Conservation (phyloP, 2,329 filamentous ascomycete genomes). For the Clarireedia homoeocarpa region DNA sequence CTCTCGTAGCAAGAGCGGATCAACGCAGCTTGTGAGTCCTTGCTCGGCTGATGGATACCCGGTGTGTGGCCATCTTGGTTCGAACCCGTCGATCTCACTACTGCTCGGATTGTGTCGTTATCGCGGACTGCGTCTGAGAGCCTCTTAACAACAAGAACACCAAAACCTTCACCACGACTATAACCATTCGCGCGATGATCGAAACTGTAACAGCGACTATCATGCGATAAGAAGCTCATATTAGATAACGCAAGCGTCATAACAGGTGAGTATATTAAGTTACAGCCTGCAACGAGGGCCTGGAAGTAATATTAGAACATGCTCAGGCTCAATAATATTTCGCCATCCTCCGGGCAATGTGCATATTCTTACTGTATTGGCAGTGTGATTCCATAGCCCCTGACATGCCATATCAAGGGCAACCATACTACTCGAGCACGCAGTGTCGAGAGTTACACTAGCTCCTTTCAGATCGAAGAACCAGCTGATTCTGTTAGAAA, state of each 20-base stretch:
- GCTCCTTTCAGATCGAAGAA: slow-evolving; percentile 43
- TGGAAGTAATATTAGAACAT: background rate
- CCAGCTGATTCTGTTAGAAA: slow-evolving; percentile 47
- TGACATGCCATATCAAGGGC: slow-evolving; percentile 45
- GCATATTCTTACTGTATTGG: background rate
- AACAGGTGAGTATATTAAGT: slow-evolving; percentile 49
- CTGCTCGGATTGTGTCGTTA: slow-evolving; percentile 48
- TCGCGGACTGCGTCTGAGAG: slow-evolving; percentile 48
- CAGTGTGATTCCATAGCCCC: slow-evolving; percentile 28
- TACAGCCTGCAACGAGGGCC: slow-evolving; percentile 38
- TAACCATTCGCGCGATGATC: slow-evolving; percentile 55
- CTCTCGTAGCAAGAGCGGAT: slow-evolving; percentile 6
- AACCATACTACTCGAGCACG: slow-evolving; percentile 49
- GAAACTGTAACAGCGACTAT: slow-evolving; percentile 42
- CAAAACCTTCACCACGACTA: slow-evolving; percentile 52
- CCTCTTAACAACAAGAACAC: slow-evolving; percentile 49
- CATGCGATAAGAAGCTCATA: slow-evolving; percentile 5
- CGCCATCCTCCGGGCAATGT: background rate
- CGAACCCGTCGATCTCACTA: slow-evolving; percentile 44
- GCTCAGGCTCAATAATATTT: background rate
- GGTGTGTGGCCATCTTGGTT: slow-evolving; percentile 49
- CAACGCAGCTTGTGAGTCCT: slow-evolving; percentile 31
- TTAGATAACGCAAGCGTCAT: background rate
- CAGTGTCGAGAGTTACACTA: slow-evolving; percentile 49
- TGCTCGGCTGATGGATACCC: slow-evolving; percentile 45